phyloP scores from a whole-genome alignment of 1,139 yeast genomes.

The Blastobotrys elegans region DNA sequence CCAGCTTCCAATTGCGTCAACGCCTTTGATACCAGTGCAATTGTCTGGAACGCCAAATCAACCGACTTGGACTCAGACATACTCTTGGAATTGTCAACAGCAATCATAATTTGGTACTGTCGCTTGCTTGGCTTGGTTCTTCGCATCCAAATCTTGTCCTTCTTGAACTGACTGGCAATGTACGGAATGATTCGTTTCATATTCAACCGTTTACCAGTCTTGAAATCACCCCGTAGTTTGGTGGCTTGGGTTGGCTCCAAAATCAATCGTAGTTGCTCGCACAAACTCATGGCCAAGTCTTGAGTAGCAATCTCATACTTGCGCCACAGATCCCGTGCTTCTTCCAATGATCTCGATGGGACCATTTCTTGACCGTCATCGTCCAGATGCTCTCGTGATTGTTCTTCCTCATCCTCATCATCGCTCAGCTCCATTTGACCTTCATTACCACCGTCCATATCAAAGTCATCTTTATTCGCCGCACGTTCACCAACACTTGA shows the following conservation, averaged over 20 bases:
- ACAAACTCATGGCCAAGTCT: slow-evolving; percentile 78
- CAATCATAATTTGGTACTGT: slow-evolving; percentile 95
- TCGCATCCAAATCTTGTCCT: slow-evolving; percentile 97
- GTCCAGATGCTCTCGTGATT: slow-evolving; percentile 31
- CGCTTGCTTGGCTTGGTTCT: slow-evolving; percentile 97
- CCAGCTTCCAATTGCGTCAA: slow-evolving; percentile 93
- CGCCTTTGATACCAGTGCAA: slow-evolving; percentile 91
- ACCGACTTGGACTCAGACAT: slow-evolving; percentile 89
- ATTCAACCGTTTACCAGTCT: slow-evolving; percentile 93
- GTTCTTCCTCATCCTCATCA: slow-evolving; percentile 23
- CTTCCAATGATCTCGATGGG: slow-evolving; percentile 54
- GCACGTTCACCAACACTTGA: slow-evolving; percentile 17
- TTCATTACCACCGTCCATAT: slow-evolving; percentile 13
- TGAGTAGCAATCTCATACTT: slow-evolving; percentile 76
- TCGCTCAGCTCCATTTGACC: slow-evolving; percentile 30
- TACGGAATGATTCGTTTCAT: slow-evolving; percentile 98
- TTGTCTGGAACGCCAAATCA: slow-evolving; percentile 87
- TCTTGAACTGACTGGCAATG: slow-evolving; percentile 95
- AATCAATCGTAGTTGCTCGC: slow-evolving; percentile 89
- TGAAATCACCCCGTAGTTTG: slow-evolving; percentile 89
- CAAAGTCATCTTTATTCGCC: slow-evolving; percentile 15
- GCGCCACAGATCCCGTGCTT: slow-evolving; percentile 76
- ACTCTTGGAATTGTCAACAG: slow-evolving; percentile 95
- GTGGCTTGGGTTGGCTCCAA: slow-evolving; percentile 95
- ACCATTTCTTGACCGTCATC: slow-evolving; percentile 38